phyloP scores from a whole-genome alignment of 495 filamentous ascomycete species.

The Tuber microsphaerosporum region DNA sequence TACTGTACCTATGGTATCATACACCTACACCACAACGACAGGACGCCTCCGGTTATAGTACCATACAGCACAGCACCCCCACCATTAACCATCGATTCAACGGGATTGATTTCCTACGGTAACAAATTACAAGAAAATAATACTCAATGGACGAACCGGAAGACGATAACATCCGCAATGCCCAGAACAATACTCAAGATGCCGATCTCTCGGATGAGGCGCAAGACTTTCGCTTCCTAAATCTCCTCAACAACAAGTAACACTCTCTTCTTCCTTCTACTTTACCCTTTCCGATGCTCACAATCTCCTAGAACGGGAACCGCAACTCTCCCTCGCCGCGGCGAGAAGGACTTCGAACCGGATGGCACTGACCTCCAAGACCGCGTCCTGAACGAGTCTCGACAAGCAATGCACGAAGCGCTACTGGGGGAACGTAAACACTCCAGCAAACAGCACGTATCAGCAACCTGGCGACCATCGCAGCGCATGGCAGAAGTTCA shows the following conservation, averaged over 20 bases:
- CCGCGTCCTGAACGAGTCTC: constrained; percentile 64
- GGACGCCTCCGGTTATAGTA: neutral
- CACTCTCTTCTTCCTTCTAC: neutral
- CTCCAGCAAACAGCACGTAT: constrained; percentile 28
- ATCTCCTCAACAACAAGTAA: constrained; percentile 38
- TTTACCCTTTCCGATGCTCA: constrained; percentile 8
- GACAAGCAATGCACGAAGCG: constrained; percentile 85
- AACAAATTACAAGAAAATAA: neutral
- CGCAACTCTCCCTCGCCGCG: constrained; percentile 60
- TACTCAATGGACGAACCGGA: constrained; percentile 36
- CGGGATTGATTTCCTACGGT: neutral
- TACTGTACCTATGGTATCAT: too few relatives aligned
- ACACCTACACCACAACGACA: neutral
- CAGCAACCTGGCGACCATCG: constrained; percentile 35
- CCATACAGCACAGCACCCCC: neutral
- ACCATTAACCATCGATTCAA: neutral
- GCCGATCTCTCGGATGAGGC: constrained; percentile 70
- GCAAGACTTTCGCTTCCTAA: constrained; percentile 78
- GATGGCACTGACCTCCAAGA: constrained; percentile 78
- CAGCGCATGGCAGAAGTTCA: constrained; percentile 43
- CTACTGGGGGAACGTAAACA: constrained; percentile 46
- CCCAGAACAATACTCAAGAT: constrained; percentile 45
- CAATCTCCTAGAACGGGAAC: constrained; percentile 33
- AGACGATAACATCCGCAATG: constrained; percentile 28
- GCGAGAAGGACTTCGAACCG: constrained; percentile 94